Conservation (phyloP, 169 alveolate species). For the Plasmodium cynomolgi region DNA sequence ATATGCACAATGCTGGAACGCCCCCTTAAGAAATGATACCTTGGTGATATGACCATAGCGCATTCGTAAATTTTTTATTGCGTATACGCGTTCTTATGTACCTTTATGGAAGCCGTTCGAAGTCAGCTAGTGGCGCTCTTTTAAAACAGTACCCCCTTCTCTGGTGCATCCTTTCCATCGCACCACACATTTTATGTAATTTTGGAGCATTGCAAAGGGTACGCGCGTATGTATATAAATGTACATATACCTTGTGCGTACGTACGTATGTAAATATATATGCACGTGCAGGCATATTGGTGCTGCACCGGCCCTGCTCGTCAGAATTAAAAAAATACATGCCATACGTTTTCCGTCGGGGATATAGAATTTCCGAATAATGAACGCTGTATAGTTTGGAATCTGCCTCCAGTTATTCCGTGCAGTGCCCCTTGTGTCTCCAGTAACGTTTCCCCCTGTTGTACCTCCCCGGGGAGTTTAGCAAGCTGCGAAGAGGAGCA, state of each 20-base stretch:
- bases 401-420: background rate
- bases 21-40: background rate
- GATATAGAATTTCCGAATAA: conserved; percentile 40
- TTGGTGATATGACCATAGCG: background rate
- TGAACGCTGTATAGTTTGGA: conserved; percentile 21
- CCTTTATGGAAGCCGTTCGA: conserved; percentile 8
- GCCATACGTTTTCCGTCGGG: conserved; percentile 10
- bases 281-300: background rate
- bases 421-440: conserved; percentile 8
- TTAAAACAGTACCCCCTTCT: conserved; percentile 13
- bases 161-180: background rate
- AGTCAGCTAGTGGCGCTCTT: background rate
- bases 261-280: background rate
- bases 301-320: background rate
- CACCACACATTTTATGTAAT: conserved; percentile 1
- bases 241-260: background rate
- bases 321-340: background rate
- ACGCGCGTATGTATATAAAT: background rate
- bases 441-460: background rate
- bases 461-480: background rate
- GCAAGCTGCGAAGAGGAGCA: background rate
- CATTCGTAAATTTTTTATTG: background rate
- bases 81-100: background rate
- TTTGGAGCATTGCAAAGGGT: conserved; percentile 5
- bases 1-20: background rate